Percentiles rank a stretch among this genome's conserved stretches.
These are phyloP conservation scores for Ceratobasidium papillatum DNA, from an alignment of 1,284 basidiomycete genomes.

Conservation along the genomic window DNA sequence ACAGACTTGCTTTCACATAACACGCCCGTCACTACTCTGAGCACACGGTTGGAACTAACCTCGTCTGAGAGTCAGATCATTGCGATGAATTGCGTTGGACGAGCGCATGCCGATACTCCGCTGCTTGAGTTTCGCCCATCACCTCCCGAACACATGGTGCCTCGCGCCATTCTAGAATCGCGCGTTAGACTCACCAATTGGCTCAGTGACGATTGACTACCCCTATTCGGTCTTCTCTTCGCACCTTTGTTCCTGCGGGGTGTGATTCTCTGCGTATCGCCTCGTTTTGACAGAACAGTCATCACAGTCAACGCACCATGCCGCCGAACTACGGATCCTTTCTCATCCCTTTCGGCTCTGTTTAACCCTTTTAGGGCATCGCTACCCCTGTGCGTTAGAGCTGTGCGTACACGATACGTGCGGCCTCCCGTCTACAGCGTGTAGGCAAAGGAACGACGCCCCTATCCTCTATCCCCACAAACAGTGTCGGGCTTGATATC, in stretches of 20 bases:
- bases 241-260: neutral
- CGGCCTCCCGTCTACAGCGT: neutral
- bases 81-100: too few species aligned
- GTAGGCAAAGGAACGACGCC: neutral
- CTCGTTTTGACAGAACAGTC: conserved; percentile 10
- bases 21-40: neutral
- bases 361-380: neutral
- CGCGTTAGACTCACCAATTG: neutral
- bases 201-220: neutral
- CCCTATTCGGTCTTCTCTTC: neutral
- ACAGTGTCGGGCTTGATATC: neutral
- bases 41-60: neutral
- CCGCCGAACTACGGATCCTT: neutral
- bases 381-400: neutral
- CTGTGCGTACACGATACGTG: neutral
- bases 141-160: neutral
- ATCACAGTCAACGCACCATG: neutral
- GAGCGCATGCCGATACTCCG: neutral
- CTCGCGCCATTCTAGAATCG: neutral
- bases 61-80: neutral
- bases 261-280: conserved; percentile 16
- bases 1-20: neutral
- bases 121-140: neutral
- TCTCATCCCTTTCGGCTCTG: neutral
- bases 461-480: neutral